Base-by-base conservation (phyloP, 2,329 filamentous ascomycete species). In the Fusarium goolgardi region DNA sequence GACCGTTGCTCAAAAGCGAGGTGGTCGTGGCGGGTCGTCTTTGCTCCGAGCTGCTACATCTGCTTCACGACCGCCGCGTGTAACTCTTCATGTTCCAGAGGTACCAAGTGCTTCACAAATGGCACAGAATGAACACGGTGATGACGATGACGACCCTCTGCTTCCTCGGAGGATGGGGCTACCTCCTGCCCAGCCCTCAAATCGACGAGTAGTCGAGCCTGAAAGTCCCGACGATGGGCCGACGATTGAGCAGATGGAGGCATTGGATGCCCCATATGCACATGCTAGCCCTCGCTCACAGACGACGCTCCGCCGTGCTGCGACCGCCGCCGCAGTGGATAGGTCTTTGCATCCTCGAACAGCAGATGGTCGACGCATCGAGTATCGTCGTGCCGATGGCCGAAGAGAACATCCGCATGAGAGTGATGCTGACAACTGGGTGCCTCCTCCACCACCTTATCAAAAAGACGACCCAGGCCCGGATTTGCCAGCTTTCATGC, bases 371-470 rank as follows among this genome's bases (percentile, higher is more conserved):
- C 81, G 87, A 2, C 83, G 80, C 39, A 83, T 89, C 45, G 80
- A 89, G 70, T 91, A 91, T 74, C 86, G 89, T 44, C 86, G 90
- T 45, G 90, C 90, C 16, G 90, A 92, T 77, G 89, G 90, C 9
- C 84, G 89, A 41, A 83, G 86, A 41, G 90, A 94, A 72, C 85
- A 93, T 70, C 92, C 92, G 6, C 92, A 96, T 76, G 92, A 96
- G 78, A 95, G 92, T 67, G 92, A 96, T 75, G 92, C 92, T 6
- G 93, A 96, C 73, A 93, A 94, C 71, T 96, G 93, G 93, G 91
- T 94, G 6, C 91, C 92, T 7, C 93, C 93, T 7, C 93, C 93
- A 11, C 93, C 93, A 5, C 92, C 92, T 1, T 96, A 96, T 72
- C 87, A 89, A 40, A 86, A 87, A 55, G 88, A 91, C 1, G 86